Evolutionary conservation across 192 early-diverging fungal genomes (phyloP).

Genomic region (Coemansia sp.): DNA sequence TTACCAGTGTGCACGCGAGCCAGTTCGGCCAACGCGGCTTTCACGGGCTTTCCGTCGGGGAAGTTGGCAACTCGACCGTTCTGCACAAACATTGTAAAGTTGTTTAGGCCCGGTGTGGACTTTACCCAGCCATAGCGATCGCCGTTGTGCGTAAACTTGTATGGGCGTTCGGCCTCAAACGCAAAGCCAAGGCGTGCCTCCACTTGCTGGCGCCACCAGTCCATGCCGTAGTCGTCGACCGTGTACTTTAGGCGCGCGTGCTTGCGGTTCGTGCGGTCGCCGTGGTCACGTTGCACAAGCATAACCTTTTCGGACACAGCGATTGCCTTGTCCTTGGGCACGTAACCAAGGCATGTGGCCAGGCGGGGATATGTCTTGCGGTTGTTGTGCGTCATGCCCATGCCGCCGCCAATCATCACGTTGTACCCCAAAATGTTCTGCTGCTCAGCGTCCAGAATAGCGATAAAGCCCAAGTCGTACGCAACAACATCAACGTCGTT

Average conservation of each 20-base stretch:
- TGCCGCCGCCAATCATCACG: constrained; percentile 92
- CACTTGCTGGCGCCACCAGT: constrained; percentile 87
- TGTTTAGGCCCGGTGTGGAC: constrained; percentile 36
- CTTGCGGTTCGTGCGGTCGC: constrained; percentile 96
- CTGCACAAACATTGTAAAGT: constrained; percentile 88
- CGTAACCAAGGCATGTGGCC: constrained; percentile 76
- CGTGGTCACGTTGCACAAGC: constrained; percentile 90
- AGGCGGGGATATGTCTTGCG: constrained; percentile 94
- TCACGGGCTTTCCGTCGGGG: constrained; percentile 68
- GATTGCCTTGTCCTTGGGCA: constrained; percentile 74
- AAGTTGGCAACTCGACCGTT: constrained; percentile 90
- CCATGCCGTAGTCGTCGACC: constrained; percentile 90
- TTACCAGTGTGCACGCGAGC: constrained; percentile 72
- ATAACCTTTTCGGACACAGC: constrained; percentile 88
- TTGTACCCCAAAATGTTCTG: constrained; percentile 85
- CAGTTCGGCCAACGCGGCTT: constrained; percentile 76
- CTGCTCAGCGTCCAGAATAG: constrained; percentile 73
- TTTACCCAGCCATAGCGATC: constrained; percentile 91
- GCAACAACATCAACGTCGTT: constrained; percentile 98
- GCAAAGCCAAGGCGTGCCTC: constrained; percentile 77
- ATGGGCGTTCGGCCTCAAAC: constrained; percentile 67
- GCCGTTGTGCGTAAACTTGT: constrained; percentile 81
- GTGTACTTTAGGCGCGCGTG: constrained; percentile 99
- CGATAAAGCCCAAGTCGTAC: constrained; percentile 92
- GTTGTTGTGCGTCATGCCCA: constrained; percentile 99